Base-by-base conservation (phyloP, 225 moss, liverwort and hornwort species). In the Asterella californica region DNA sequence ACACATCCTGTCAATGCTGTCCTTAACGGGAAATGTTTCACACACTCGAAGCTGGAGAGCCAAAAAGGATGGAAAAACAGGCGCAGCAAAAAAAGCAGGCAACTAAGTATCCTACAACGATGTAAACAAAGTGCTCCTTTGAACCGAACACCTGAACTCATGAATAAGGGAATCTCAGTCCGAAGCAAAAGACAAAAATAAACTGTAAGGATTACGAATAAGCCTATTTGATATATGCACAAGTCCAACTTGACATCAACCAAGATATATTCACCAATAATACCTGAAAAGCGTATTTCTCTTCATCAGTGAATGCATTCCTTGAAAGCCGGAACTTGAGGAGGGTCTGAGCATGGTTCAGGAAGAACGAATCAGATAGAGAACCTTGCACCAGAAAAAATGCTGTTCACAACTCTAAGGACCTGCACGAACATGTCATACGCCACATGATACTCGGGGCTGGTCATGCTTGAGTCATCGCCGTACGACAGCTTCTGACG, bases 241-340 rank as follows among this genome's bases (percentile, higher is more conserved):
- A 38, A 22, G 9, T 38, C 8, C 14, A 57, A 57, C 18, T 57
- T 57, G 42, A 42, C 7, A 42, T n/a, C n/a, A 42, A 42, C 7
- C 42, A 42, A 42, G 42, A 42, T 42, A 57, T 19, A 24, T 32
- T 29, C 11, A 60, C 24, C 24, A 76, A 61, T 42, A 69, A 65
- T 84, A 97, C 96, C 90, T 92, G 87, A 83, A 97, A 94, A 55
- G 80, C 81, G 78, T 78, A 66, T 81, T 99, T 86, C 78, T 92
- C 91, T 53, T 80, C 79, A 27, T 85, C 77, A 36, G 92, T 85
- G 62, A 95, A 80, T 30, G 88, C 32, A 34, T 91, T 87, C 80
- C 95, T 91, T 64, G 83, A 61, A 42, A 99, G 90, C 25, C 95
- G 92, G 83, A 99, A 92, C 87, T 99, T 95, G 42, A 93, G 89